A percentile compares a stretch with the other conserved stretches of the same genome.
Conservation (phyloP, 352 stramenopile species). For the Phytopythium delawarense region DNA sequence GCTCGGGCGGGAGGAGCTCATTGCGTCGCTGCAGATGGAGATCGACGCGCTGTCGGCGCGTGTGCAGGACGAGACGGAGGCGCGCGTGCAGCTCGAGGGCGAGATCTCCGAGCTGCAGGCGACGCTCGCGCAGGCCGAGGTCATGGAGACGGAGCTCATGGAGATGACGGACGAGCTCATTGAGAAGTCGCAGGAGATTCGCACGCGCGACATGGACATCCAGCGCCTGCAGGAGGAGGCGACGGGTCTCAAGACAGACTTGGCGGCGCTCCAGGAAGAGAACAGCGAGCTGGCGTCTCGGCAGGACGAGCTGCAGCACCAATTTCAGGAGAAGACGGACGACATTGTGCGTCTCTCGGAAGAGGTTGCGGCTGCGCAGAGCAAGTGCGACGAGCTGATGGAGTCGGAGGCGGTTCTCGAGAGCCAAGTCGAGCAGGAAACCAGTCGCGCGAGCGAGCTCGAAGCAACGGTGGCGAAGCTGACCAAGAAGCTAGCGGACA, state of each 20-base stretch:
- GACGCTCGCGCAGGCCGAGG: slow-evolving; percentile 54
- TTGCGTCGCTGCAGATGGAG: slow-evolving; percentile 62
- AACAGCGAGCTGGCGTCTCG: slow-evolving; percentile 43
- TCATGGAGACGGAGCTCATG: slow-evolving; percentile 70
- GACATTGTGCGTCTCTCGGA: slow-evolving; percentile 29
- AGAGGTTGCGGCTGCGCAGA: slow-evolving; percentile 34
- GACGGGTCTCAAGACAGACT: slow-evolving; percentile 40
- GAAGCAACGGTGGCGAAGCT: slow-evolving; percentile 41
- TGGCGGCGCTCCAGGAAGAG: slow-evolving; percentile 36
- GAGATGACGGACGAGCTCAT: slow-evolving; percentile 82
- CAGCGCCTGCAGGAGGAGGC: slow-evolving; percentile 43
- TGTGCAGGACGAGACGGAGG: slow-evolving; percentile 64
- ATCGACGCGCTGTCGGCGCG: slow-evolving; percentile 57
- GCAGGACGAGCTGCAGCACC: slow-evolving; percentile 28
- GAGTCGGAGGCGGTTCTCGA: slow-evolving; percentile 42
- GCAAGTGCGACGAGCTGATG: slow-evolving; percentile 48
- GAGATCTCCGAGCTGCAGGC: slow-evolving; percentile 57
- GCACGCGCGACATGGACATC: slow-evolving; percentile 56
- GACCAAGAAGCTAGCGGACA: slow-evolving; percentile 35
- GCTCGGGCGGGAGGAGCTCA: slow-evolving; percentile 55
- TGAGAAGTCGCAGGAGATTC: slow-evolving; percentile 67
- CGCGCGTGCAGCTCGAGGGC: slow-evolving; percentile 45
- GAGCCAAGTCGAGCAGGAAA: slow-evolving; percentile 37
- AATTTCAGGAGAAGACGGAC: slow-evolving; percentile 29
- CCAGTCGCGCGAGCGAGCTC: slow-evolving; percentile 32